Percentiles rank a stretch among this genome's conserved stretches.
phyloP scores from a whole-genome alignment of 495 filamentous ascomycete species.

The Aspergillus hancockii region DNA sequence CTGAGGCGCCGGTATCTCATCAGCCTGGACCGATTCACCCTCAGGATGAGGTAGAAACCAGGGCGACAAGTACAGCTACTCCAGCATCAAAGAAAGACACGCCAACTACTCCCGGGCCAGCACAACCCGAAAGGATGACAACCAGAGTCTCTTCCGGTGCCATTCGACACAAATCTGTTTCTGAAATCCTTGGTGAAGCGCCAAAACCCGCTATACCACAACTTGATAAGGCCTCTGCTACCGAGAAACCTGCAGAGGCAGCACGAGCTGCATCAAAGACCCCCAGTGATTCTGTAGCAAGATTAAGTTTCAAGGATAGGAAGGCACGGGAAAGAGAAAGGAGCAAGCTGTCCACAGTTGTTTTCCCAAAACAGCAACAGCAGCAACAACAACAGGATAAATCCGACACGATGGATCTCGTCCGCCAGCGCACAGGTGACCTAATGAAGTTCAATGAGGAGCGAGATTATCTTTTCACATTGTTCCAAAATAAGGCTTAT shows the following conservation, averaged over 20 bases:
- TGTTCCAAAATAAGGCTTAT: conserved; percentile 72
- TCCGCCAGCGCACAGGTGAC: conserved; percentile 46
- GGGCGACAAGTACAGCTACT: conserved; percentile 13
- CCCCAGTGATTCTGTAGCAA: conserved; percentile 46
- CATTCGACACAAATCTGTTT: conserved; percentile 70
- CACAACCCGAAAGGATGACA: conserved; percentile 57
- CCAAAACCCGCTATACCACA: conserved; percentile 45
- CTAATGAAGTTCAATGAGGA: conserved; percentile 52
- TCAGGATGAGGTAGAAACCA: conserved; percentile 14
- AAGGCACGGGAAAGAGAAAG: conserved; percentile 63
- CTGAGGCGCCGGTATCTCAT: conserved; percentile 20
- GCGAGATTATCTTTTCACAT: conserved; percentile 77
- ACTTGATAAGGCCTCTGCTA: conserved; percentile 29
- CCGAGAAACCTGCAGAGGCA: conserved; percentile 26
- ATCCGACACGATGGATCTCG: conserved; percentile 35
- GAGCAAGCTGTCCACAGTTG: conserved; percentile 73
- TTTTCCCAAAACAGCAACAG: conserved; percentile 66
- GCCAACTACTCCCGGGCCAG: conserved; percentile 23
- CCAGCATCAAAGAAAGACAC: conserved; percentile 24
- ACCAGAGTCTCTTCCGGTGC: conserved; percentile 67
- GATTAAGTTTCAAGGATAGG: conserved; percentile 53
- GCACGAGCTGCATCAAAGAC: conserved; percentile 31
- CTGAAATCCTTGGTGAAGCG: conserved; percentile 68
- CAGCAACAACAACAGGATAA: conserved; percentile 38
- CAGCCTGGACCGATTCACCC: conserved; percentile 11